Percentiles rank a stretch among this genome's conserved stretches.
These are phyloP conservation scores for Penicillium ochrochloron DNA, from an alignment of 495 filamentous ascomycete genomes.

Conservation along the genomic window DNA sequence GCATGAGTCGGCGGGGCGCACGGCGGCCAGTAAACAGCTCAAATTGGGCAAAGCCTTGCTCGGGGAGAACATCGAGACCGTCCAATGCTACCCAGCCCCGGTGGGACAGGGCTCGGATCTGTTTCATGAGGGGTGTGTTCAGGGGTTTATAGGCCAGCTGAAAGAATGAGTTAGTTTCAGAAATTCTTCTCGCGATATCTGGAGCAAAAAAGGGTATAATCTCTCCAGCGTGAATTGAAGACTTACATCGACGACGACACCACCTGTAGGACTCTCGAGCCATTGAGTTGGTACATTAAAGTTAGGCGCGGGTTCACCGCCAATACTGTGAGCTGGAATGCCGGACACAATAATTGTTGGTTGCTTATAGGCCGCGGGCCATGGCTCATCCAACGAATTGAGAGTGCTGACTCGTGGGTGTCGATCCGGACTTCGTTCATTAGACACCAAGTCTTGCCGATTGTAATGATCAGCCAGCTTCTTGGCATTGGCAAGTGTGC, in stretches of 20 bases:
- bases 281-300: constrained; percentile 73
- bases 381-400: constrained; percentile 57
- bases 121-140: constrained; percentile 70
- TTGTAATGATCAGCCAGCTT: constrained; percentile 74
- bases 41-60: constrained; percentile 82
- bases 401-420: constrained; percentile 58
- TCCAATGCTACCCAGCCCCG: constrained; percentile 75
- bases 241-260: constrained; percentile 73
- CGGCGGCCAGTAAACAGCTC: constrained; percentile 78
- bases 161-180: constrained; percentile 12
- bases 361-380: constrained; percentile 65
- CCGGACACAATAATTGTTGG: constrained; percentile 77
- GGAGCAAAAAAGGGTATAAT: background rate
- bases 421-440: constrained; percentile 22
- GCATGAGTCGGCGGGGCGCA: constrained; percentile 73
- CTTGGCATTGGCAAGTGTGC: constrained; percentile 62
- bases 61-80: constrained; percentile 74
- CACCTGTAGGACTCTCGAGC: constrained; percentile 76
- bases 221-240: background rate
- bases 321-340: constrained; percentile 70
- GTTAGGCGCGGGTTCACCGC: constrained; percentile 64
- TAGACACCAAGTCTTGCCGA: constrained; percentile 38
- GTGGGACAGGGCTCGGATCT: constrained; percentile 61
- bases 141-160: constrained; percentile 74
- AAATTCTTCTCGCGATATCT: background rate